Conservation (phyloP, 2,329 filamentous ascomycete species). For the Mycosphaerelloides madeirae region DNA sequence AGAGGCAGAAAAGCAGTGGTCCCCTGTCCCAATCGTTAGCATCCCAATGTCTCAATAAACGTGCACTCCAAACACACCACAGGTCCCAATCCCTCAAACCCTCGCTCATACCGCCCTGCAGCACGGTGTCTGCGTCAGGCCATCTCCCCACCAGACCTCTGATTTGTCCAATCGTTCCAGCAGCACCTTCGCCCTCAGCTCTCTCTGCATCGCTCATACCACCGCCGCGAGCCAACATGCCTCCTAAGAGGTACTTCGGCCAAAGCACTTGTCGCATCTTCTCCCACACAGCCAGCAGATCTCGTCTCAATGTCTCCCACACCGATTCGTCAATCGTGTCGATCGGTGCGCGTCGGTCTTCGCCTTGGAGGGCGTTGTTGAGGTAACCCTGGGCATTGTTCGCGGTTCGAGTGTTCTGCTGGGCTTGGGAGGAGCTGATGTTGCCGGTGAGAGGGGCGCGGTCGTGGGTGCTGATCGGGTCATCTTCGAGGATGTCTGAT, state of each 20-base stretch:
- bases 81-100: constrained; percentile 95
- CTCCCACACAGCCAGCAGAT: constrained; percentile 89
- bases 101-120: constrained; percentile 74
- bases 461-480: constrained; percentile 55
- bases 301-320: constrained; percentile 92
- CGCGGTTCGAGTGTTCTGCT: constrained; percentile 49
- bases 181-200: constrained; percentile 39
- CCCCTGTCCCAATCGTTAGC: constrained; percentile 55
- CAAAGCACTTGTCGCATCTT: constrained; percentile 98
- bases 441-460: constrained; percentile 78
- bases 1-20: constrained; percentile 85
- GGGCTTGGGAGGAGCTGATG: constrained; percentile 55
- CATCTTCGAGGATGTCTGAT: constrained; percentile 47
- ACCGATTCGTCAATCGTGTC: constrained; percentile 97
- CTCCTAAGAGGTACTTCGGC: constrained; percentile 83
- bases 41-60: background rate
- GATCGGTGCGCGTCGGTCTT: constrained; percentile 81
- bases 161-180: constrained; percentile 43
- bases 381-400: constrained; percentile 72
- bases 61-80: constrained; percentile 51
- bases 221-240: constrained; percentile 56
- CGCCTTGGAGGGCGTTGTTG: constrained; percentile 83
- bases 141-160: constrained; percentile 57
- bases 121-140: constrained; percentile 62
- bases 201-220: constrained; percentile 54